Conservation (phyloP, 1,139 yeast species). For the Debaryomyces subglobosus region DNA sequence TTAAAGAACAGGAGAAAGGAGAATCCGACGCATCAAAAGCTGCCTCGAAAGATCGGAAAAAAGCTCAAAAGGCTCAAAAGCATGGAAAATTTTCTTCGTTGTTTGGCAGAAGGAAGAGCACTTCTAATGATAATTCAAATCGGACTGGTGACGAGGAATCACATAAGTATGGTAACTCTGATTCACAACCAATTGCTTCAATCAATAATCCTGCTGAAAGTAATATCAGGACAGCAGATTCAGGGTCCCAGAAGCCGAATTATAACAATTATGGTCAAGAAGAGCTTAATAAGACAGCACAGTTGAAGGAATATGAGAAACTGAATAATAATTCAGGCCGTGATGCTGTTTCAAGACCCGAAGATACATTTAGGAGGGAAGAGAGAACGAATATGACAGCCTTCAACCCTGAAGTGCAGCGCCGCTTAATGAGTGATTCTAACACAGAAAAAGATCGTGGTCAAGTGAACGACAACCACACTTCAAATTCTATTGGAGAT, state of each 20-base stretch:
- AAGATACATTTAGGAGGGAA: not conserved
- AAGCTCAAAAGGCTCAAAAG: not conserved
- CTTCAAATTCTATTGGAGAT: not conserved
- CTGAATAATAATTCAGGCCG: not conserved
- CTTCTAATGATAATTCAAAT: not conserved
- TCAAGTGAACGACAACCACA: not conserved
- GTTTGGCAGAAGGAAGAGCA: slow-evolving; percentile 7
- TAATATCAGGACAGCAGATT: not conserved
- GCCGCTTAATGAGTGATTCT: not conserved
- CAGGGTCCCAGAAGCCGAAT: not conserved
- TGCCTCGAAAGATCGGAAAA: slow-evolving; percentile 9
- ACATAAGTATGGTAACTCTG: not conserved
- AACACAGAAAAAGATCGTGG: not conserved
- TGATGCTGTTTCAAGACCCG: not conserved
- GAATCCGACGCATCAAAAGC: slow-evolving; percentile 15
- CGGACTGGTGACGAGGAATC: not conserved
- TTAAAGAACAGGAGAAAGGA: slow-evolving; percentile 13
- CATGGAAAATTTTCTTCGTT: slow-evolving; percentile 7
- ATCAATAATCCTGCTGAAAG: not conserved
- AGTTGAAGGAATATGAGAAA: not conserved
- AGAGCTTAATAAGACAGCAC: not conserved
- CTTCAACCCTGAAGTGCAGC: not conserved
- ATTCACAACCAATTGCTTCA: not conserved
- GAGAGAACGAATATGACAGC: not conserved
- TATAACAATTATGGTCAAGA: not conserved